phyloP scores from a whole-genome alignment of 2,329 filamentous ascomycete species.

The Fusarium floridanum region DNA sequence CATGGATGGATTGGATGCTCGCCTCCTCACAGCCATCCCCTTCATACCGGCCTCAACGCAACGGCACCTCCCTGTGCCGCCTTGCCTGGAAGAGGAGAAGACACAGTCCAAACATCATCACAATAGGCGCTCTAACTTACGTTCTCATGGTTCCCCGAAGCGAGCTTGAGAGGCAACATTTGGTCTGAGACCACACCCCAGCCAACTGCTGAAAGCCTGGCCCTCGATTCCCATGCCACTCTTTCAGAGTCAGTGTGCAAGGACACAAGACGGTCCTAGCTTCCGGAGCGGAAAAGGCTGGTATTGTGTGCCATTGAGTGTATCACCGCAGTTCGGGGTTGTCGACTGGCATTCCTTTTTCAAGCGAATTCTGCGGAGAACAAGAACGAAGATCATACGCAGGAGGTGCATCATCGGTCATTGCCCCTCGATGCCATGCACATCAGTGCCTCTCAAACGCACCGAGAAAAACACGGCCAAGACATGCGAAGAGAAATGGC shows the following conservation, averaged over 20 bases:
- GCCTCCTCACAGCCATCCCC: constrained; percentile 28
- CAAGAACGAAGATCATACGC: constrained; percentile 27
- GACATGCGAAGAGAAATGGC: constrained; percentile 15
- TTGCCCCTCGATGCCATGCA: constrained; percentile 12
- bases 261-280: constrained; percentile 34
- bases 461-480: constrained; percentile 20
- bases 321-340: constrained; percentile 33
- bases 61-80: constrained; percentile 17
- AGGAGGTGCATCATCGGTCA: constrained; percentile 36
- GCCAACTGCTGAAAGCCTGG: constrained; percentile 8
- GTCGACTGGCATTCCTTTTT: constrained; percentile 22
- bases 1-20: constrained; percentile 19
- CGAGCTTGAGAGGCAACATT: constrained; percentile 15
- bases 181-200: constrained; percentile 20
- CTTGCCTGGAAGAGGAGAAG: constrained; percentile 17
- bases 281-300: constrained; percentile 26
- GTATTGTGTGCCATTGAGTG: constrained; percentile 29
- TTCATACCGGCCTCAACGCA: constrained; percentile 4
- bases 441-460: constrained; percentile 12
- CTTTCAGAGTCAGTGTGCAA: constrained; percentile 34
- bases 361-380: constrained; percentile 14
- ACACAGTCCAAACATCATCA: constrained; percentile 17
- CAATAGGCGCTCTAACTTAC: constrained; percentile 14
- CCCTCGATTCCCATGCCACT: constrained; percentile 20
- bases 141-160: constrained; percentile 4